These are phyloP conservation scores for Eucalyptus decipiens DNA, from an alignment of 345 rosid genomes.

Conservation along the genomic window DNA sequence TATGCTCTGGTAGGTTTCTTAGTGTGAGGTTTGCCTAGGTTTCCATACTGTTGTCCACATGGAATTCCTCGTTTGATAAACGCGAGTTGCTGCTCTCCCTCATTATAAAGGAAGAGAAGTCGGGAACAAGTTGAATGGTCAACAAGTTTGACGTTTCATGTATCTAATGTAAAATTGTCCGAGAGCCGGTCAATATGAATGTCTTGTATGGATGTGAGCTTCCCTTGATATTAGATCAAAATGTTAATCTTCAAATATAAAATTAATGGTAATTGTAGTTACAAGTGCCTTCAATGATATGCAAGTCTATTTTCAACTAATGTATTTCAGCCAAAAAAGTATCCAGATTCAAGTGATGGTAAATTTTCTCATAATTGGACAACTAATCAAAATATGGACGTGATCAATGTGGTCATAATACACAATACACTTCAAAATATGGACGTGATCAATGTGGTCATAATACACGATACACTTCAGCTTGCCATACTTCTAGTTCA, in stretches of 20 bases:
- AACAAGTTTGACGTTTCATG: not conserved
- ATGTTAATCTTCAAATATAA: not conserved
- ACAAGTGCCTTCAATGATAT: not conserved
- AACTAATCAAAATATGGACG: not conserved
- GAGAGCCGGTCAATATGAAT: not conserved
- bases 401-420: no score
- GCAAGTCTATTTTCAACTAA: not conserved
- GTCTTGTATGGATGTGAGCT: not conserved
- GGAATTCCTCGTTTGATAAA: not conserved
- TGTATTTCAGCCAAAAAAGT: not conserved
- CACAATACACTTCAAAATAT: no score
- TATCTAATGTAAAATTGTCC: not conserved
- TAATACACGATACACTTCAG: not conserved
- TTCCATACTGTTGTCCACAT: not conserved
- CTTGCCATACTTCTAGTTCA: not conserved
- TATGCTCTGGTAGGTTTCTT: not conserved
- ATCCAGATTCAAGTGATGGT: not conserved
- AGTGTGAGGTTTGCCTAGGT: not conserved
- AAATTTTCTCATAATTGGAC: not conserved
- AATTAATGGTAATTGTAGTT: not conserved
- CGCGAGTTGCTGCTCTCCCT: not conserved
- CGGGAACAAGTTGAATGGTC: not conserved
- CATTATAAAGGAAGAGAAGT: not conserved
- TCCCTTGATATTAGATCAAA: not conserved
- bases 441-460: not conserved